Conservation (phyloP, 2,329 filamentous ascomycete genomes). For the Phyllosticta paracitricarpa region DNA sequence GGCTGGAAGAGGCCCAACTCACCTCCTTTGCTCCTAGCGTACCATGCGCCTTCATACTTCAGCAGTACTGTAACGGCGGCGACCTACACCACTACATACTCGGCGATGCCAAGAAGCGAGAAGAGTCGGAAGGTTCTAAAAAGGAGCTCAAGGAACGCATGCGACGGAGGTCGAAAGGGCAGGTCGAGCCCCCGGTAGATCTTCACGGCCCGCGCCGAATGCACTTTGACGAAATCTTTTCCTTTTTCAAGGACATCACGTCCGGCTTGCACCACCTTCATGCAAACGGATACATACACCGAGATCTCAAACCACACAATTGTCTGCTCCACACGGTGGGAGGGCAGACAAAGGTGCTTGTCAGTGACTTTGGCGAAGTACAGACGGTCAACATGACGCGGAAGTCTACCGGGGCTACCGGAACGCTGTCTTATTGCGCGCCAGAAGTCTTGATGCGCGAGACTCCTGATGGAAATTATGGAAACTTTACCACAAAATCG, state of each 20-base stretch:
- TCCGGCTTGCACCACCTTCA: constrained; percentile 87
- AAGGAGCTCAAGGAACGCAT: constrained; percentile 84
- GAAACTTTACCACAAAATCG: constrained; percentile 93
- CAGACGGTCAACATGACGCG: constrained; percentile 72
- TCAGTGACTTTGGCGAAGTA: constrained; percentile 97
- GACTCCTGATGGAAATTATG: constrained; percentile 56
- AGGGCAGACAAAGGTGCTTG: constrained; percentile 65
- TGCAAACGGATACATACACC: constrained; percentile 84
- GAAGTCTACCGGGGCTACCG: constrained; percentile 86
- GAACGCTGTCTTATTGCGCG: constrained; percentile 94
- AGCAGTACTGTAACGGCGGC: constrained; percentile 93
- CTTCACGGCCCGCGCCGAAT: constrained; percentile 45
- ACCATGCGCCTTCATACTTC: constrained; percentile 90
- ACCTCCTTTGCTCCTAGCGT: constrained; percentile 81
- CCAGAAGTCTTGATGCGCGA: constrained; percentile 76
- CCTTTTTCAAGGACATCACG: constrained; percentile 90
- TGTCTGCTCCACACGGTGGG: constrained; percentile 76
- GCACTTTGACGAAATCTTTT: constrained; percentile 87
- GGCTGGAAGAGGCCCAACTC: constrained; percentile 82
- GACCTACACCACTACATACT: constrained; percentile 83
- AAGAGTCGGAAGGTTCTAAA: constrained; percentile 50
- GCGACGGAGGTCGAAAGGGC: constrained; percentile 69
- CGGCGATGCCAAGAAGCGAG: constrained; percentile 45
- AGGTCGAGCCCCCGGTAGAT: constrained; percentile 53
- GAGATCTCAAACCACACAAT: constrained; percentile 92